These are phyloP conservation scores for Exophiala dermatitidis DNA, from an alignment of 2,329 filamentous ascomycete genomes.

Conservation along the genomic window DNA sequence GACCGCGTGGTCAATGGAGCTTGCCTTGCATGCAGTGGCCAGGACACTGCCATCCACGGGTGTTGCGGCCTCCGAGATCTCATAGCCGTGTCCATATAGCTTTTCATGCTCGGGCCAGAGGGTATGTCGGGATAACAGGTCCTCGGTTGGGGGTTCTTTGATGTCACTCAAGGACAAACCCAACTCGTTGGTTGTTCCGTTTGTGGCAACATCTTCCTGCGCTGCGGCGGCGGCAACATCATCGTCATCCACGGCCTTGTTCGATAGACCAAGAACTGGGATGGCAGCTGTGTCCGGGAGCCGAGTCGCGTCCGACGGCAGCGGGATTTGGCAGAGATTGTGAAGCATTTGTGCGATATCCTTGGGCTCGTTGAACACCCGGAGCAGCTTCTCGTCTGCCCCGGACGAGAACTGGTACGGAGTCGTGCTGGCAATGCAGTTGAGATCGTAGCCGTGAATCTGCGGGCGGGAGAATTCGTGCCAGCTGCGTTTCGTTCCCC, in stretches of 20 bases:
- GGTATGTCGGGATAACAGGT: conserved; percentile 79
- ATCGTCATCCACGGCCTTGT: conserved; percentile 71
- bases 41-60: conserved; percentile 68
- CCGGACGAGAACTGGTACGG: conserved; percentile 78
- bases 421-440: conserved; percentile 76
- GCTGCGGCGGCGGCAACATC: conserved; percentile 30
- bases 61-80: conserved; percentile 79
- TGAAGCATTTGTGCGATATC: conserved; percentile 69
- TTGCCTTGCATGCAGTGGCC: conserved; percentile 88
- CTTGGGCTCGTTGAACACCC: conserved; percentile 85
- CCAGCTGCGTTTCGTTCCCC: conserved; percentile 56
- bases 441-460: conserved; percentile 96
- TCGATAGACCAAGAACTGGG: conserved; percentile 88
- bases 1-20: conserved; percentile 86
- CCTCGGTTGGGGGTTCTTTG: conserved; percentile 74
- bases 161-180: conserved; percentile 49
- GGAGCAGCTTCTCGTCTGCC: conserved; percentile 94
- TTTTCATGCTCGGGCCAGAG: conserved; percentile 96
- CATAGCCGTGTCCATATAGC: conserved; percentile 94
- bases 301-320: conserved; percentile 29
- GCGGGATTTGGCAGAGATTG: conserved; percentile 57
- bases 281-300: conserved; percentile 89
- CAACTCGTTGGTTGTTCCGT: conserved; percentile 47
- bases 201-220: conserved; percentile 34
- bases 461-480: conserved; percentile 93